phyloP scores from a whole-genome alignment of 176 grass and related monocot species.

The maize (Zea mays) region Zm-B73-REFERENCE-NAM-5.0 NC_050099.1:19916001-19916500 shows the following conservation, averaged over 20 bases:
- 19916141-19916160: not conserved
- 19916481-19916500: too few relatives aligned
- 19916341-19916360: not conserved
- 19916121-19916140: conserved; percentile 21
- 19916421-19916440: too few relatives aligned
- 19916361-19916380: not conserved
- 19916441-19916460: not conserved
- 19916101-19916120: conserved; percentile 1
- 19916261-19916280: not conserved
- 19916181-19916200: conserved; percentile 38
- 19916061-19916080: not conserved
- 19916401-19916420: not conserved
- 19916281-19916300: not conserved
- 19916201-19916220: conserved; percentile 8
- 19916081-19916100: conserved; percentile 21
- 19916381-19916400: not conserved
- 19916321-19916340: not conserved
- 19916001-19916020: not conserved
- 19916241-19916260: not conserved
- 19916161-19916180: conserved; percentile 25
- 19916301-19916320: not conserved
- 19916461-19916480: not conserved
- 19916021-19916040: conserved; percentile 18
- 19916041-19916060: conserved; percentile 9
- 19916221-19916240: not conserved